Percentiles rank a stretch among this genome's conserved stretches.
Evolutionary conservation across 306 rosid species (phyloP).

Genomic region (Cicer yamashitae): DNA sequence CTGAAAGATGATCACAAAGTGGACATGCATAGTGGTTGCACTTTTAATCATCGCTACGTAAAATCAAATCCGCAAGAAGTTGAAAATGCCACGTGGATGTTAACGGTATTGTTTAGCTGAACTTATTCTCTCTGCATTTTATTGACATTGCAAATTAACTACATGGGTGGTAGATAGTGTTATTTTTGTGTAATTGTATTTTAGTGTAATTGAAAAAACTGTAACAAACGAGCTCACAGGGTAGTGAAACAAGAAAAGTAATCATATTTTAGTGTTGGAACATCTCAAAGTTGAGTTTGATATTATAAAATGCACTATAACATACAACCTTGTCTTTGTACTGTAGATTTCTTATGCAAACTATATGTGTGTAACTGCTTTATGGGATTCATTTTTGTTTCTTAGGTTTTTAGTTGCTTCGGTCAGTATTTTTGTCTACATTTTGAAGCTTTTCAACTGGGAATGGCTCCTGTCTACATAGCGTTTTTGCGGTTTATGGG

Average conservation of each 20-base stretch:
- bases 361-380: constrained; percentile 40
- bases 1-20: constrained; percentile 94
- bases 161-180: constrained; percentile 15
- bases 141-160: background rate
- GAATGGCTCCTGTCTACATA: constrained; percentile 88
- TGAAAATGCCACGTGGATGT: constrained; percentile 97
- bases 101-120: constrained; percentile 68
- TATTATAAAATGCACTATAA: background rate
- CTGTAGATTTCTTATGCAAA: background rate
- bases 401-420: constrained; percentile 84
- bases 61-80: constrained; percentile 95
- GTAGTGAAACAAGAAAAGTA: background rate
- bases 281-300: constrained; percentile 21
- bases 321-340: constrained; percentile 1
- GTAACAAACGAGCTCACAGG: too few relatives aligned
- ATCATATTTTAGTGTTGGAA: background rate
- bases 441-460: constrained; percentile 90
- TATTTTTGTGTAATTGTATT: background rate
- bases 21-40: constrained; percentile 91
- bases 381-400: constrained; percentile 30
- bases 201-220: too few relatives aligned
- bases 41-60: constrained; percentile 92
- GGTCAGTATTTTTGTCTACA: constrained; percentile 89
- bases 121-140: constrained; percentile 6
- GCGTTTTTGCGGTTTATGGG: constrained; percentile 92